Evolutionary conservation across 805 yeast genomes (phyloP).

Genomic region (Lipomyces lipofer): DNA sequence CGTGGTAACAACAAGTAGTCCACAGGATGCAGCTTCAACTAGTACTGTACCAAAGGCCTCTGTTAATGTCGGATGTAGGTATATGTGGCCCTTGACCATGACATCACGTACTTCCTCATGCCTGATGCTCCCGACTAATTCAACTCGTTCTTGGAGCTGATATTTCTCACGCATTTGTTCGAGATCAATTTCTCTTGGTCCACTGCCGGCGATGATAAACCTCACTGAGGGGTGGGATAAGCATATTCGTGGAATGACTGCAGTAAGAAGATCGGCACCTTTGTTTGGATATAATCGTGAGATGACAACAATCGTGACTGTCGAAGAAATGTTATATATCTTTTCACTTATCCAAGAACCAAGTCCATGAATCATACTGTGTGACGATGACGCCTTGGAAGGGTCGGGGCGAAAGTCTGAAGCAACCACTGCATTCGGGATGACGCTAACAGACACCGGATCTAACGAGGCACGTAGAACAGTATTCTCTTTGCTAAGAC

Average conservation of each 20-base stretch:
- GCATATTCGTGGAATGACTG: constrained; percentile 83
- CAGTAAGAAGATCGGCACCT: constrained; percentile 87
- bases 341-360: background rate
- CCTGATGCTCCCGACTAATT: constrained; percentile 78
- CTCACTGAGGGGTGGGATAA: constrained; percentile 58
- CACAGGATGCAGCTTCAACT: constrained; percentile 97
- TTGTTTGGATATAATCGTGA: constrained; percentile 92
- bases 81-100: constrained; percentile 91
- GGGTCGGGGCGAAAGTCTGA: constrained; percentile 61
- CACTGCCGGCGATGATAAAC: constrained; percentile 92
- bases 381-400: constrained; percentile 38
- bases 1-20: constrained; percentile 88
- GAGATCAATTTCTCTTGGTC: constrained; percentile 89
- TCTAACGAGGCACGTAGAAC: constrained; percentile 82
- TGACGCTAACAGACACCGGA: constrained; percentile 78
- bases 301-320: constrained; percentile 80
- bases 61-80: constrained; percentile 87
- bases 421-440: constrained; percentile 95
- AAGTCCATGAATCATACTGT: constrained; percentile 39
- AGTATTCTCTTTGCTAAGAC: constrained; percentile 78
- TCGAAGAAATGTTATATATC: background rate
- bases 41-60: constrained; percentile 98
- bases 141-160: constrained; percentile 83
- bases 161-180: constrained; percentile 92
- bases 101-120: constrained; percentile 93